These are phyloP conservation scores for Claviceps sp. DNA, from an alignment of 2,329 filamentous ascomycete genomes.

Conservation along the genomic window DNA sequence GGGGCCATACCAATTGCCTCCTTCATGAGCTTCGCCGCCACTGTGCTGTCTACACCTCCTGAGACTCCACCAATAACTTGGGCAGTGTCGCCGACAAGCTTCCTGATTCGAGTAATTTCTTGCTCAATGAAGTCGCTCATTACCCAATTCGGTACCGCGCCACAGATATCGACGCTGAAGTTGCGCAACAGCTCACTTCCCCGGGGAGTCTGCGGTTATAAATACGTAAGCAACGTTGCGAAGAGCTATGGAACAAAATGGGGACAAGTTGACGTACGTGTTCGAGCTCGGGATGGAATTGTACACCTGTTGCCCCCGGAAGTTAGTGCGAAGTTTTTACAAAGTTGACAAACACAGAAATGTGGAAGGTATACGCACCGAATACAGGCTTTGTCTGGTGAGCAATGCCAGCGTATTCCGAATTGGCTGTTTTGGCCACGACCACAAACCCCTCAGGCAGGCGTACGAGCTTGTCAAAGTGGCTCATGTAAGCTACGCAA, in stretches of 20 bases:
- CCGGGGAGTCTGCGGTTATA: slow-evolving; percentile 24
- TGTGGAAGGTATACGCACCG: background rate
- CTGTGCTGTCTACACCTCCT: slow-evolving; percentile 82
- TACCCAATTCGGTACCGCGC: slow-evolving; percentile 63
- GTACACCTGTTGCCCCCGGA: slow-evolving; percentile 37
- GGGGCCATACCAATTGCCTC: slow-evolving; percentile 52
- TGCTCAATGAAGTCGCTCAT: slow-evolving; percentile 75
- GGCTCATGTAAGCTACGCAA: slow-evolving; percentile 60
- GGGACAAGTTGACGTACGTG: slow-evolving; percentile 9
- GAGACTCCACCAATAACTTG: slow-evolving; percentile 56
- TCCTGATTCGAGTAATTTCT: slow-evolving; percentile 68
- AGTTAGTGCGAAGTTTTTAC: slow-evolving; percentile 3
- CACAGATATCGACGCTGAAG: slow-evolving; percentile 74
- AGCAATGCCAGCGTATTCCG: slow-evolving; percentile 67
- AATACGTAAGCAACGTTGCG: background rate
- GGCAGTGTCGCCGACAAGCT: slow-evolving; percentile 65
- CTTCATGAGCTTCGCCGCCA: slow-evolving; percentile 74
- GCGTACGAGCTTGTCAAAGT: slow-evolving; percentile 70
- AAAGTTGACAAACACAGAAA: background rate
- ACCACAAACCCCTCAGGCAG: slow-evolving; percentile 61
- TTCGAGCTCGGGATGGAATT: slow-evolving; percentile 76
- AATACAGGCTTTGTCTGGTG: slow-evolving; percentile 56
- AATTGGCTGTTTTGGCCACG: slow-evolving; percentile 64
- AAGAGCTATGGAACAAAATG: background rate
- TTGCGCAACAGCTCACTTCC: slow-evolving; percentile 65